Evolutionary conservation across 148 eudicot genomes (phyloP), one percentile per base, ranked within the genome.

Genomic region (Salicornia ramosissima): DNA sequence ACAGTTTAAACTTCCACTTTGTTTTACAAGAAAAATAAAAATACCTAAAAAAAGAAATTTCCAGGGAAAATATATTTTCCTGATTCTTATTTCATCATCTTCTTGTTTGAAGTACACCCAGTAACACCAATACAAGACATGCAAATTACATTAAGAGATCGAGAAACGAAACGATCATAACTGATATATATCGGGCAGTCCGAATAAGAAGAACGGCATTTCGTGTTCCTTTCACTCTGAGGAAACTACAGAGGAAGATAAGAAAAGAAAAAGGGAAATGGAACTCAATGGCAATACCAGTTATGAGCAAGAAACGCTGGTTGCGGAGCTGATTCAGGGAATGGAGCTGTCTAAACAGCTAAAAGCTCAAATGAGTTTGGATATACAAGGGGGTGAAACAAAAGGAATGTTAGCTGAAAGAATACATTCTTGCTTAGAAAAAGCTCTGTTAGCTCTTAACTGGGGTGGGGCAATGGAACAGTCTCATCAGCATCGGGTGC

Each of bases 341-440:
- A 75, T 83, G 83, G 89, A 87, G 74, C 65, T 80, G n/a, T 84
- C 90, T 24, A 83, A 73, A 75, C 89, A 87, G 74, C 83, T 91
- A 1, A 84, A 69, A 64, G 66, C 78, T 80, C 83, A 81, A 25
- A 40, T 87, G 77, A 79, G 75, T 62, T 67, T 77, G 25, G 64
- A 82, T 2, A 63, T 78, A 66, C 80, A 11, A 2, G 34, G 84
- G 3, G 47, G 69, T 12, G 74, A 85, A 63, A 76, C 76, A 21
- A 73, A 74, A 25, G 85, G 79, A 58, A 31, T 74, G 69, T 73
- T 87, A 36, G 49, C 86, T 56, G 83, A 89, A 72, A 78, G 80
- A 71, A 86, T 89, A 42, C 34, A 84, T 3, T 82, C 89, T 61
- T 86, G 92, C 3, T 89, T 80, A 50, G 85, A 92, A 80, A 92